Base-by-base conservation (phyloP, 768 basidiomycete genomes). In the Suillus variegatus region DNA sequence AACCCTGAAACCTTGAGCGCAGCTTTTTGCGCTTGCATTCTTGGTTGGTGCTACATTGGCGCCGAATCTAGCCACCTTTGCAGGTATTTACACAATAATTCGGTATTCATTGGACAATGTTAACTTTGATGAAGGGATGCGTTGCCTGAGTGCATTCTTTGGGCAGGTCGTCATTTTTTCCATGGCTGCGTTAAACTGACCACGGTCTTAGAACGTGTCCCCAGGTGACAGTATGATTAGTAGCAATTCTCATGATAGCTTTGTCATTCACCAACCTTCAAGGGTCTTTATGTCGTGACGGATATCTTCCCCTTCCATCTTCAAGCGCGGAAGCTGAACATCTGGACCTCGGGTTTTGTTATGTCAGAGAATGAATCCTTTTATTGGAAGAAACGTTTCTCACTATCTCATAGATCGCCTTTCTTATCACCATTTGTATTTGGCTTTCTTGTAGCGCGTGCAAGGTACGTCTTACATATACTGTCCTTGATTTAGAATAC, bases 241-340 rank as follows among this genome's bases (percentile, higher is more conserved):
- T 60, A 0, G 12, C 40, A 38, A 13, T 13, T 10, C 13, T 25
- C 12, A 1, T 57, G 35, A 6, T 20, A 7, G 22, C 35, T 43
- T 35, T 51, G 52, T 36, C 47, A n/a, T 32, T 38, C 2, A 6
- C 3, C 32, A 41, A 41, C 6, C 55, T 25, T 13, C 52, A 44
- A 82, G 80, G 82, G 82, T 49, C 69, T 84, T 0, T 83, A 79
- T 66, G 73, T 82, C 36, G 78, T 85, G 65, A 82, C 81, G 32
- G 84, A 85, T 65, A 76, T 86, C 49, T 86, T 77, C 68, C 85
- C 85, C 6, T 86, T 86, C 73, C 85, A 86, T 62, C 76, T 83
- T 12, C 84, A 86, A 65, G 84, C 83, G 4, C 77, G 81, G 32
- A 84, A 83, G 75, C 74, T 85, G 36, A 84, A 83, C 60, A 63